Evolutionary conservation across 345 rosid genomes (phyloP).

Genomic region (Melastoma malabathricum): DNA sequence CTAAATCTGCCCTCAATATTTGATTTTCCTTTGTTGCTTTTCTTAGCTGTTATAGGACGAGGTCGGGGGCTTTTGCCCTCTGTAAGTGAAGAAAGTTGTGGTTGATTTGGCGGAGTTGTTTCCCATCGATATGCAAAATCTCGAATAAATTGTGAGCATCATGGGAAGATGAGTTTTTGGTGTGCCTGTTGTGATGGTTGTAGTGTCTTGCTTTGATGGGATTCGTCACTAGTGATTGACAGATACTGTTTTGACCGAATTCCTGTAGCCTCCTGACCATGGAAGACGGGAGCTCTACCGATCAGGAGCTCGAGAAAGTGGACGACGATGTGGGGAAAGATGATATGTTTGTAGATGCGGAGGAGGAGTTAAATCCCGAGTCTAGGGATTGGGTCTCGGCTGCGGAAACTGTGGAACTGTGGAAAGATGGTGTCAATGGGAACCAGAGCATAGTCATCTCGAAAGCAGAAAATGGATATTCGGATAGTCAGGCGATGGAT

Average conservation of each 20-base stretch:
- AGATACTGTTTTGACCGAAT: background rate
- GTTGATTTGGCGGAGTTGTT: too few species aligned
- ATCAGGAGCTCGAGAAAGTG: slow-evolving; percentile 2
- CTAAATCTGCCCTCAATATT: too few species aligned
- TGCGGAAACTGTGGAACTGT: slow-evolving; percentile 5
- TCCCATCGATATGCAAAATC: too few species aligned
- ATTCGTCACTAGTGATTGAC: too few species aligned
- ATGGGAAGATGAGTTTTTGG: too few species aligned
- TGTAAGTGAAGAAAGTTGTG: too few species aligned
- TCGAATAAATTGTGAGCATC: too few species aligned
- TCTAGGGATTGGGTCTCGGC: slow-evolving; percentile 22
- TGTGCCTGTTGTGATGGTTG: too few species aligned
- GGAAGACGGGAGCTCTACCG: slow-evolving; percentile 2
- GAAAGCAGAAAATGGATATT: slow-evolving; percentile 7
- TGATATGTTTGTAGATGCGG: slow-evolving; percentile 83
- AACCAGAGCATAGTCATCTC: slow-evolving; percentile 1
- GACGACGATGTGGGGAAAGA: slow-evolving; percentile 38
- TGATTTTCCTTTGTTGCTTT: too few species aligned
- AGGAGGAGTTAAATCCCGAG: slow-evolving; percentile 55
- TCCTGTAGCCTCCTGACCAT: background rate
- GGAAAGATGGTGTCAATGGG: slow-evolving; percentile 7
- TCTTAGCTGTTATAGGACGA: too few species aligned
- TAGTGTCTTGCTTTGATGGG: too few species aligned
- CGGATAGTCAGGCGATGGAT: slow-evolving; percentile 5
- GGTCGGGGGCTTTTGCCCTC: too few species aligned